Percentiles rank a stretch among this genome's conserved stretches.
These are phyloP conservation scores for Elaeis oleifera DNA, from an alignment of 202 grass and related monocot species.

Conservation along the genomic window DNA sequence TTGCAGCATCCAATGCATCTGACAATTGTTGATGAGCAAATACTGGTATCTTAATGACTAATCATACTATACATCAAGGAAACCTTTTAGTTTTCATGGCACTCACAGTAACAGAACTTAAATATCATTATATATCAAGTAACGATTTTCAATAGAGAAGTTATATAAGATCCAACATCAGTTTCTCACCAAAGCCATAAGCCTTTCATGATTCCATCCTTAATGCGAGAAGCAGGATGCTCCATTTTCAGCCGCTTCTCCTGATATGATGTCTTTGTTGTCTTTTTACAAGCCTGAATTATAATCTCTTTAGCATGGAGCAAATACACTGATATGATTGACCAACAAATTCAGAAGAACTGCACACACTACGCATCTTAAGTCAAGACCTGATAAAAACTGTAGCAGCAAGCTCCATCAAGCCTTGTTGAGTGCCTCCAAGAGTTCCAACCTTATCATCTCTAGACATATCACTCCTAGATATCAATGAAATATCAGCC, in stretches of 20 bases:
- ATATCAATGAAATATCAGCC: constrained; percentile 28
- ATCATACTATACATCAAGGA: no score
- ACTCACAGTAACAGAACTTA: no score
- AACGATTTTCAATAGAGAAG: neutral
- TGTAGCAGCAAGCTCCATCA: constrained; percentile 74
- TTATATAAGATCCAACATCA: neutral
- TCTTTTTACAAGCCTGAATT: constrained; percentile 54
- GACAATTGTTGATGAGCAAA: no score
- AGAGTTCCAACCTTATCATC: constrained; percentile 67
- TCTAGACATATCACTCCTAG: constrained; percentile 60
- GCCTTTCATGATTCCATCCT: constrained; percentile 58
- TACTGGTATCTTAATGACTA: no score
- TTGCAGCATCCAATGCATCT: no score
- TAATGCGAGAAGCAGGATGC: constrained; percentile 38
- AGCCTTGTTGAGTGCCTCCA: constrained; percentile 52
- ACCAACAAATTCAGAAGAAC: constrained; percentile 7
- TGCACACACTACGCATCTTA: neutral
- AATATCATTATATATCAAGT: no score
- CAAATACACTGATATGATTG: neutral
- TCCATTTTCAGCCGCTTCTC: constrained; percentile 76
- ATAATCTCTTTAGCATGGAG: constrained; percentile 13
- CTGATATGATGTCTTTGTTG: constrained; percentile 23
- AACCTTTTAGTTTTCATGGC: no score
- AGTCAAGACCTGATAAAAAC: constrained; percentile 67
- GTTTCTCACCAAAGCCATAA: constrained; percentile 61